Conservation (phyloP, 176 grass and related monocot genomes). For the Hordeum marinum region DNA sequence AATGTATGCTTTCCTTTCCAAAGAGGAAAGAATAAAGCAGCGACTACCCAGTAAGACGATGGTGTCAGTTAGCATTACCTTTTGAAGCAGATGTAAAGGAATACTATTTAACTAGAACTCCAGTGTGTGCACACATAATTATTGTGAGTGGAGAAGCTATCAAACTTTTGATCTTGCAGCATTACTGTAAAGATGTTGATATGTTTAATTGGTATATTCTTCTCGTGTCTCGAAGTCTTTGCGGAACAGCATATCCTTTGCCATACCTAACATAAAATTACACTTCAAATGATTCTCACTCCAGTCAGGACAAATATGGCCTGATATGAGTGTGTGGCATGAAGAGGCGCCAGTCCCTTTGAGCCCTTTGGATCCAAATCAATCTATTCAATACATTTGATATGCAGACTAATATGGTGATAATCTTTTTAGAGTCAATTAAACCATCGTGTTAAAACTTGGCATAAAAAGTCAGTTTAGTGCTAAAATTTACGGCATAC, state of each 20-base stretch:
- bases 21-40: conserved; percentile 20
- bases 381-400: too few species aligned
- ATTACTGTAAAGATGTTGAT: neutral
- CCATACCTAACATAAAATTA: neutral
- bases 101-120: neutral
- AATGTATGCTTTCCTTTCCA: neutral
- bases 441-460: too few species aligned
- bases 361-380: too few species aligned
- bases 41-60: neutral
- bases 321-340: neutral
- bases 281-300: neutral
- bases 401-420: too few species aligned
- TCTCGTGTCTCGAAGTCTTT: neutral
- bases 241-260: neutral
- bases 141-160: conserved; percentile 12
- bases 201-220: neutral
- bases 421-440: too few species aligned
- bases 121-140: neutral
- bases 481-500: too few species aligned
- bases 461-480: too few species aligned
- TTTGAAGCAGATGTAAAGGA: neutral
- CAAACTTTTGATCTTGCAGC: neutral
- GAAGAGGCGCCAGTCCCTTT: too few species aligned
- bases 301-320: neutral
- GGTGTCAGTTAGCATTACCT: neutral